Percentiles rank a stretch among this genome's conserved stretches.
These are phyloP conservation scores for Apophysomyces elegans DNA, from an alignment of 371 early-diverging fungal genomes.

Conservation along the genomic window DNA sequence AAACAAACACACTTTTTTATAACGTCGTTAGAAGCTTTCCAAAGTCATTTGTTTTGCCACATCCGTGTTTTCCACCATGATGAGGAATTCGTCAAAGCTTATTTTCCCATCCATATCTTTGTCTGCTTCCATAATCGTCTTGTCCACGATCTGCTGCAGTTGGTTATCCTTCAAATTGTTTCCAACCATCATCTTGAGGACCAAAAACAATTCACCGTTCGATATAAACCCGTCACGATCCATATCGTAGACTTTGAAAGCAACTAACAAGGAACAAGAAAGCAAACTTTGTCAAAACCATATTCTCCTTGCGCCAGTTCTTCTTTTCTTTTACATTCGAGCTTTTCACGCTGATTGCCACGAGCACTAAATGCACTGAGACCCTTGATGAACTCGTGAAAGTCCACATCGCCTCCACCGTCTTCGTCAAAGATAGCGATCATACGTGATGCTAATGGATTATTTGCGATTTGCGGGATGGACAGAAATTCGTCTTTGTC, in stretches of 20 bases:
- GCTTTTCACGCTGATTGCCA: slow-evolving; percentile 91
- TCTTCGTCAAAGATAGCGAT: slow-evolving; percentile 97
- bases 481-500: slow-evolving; percentile 95
- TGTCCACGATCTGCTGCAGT: slow-evolving; percentile 99
- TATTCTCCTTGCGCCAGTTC: slow-evolving; percentile 10
- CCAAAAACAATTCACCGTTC: slow-evolving; percentile 96
- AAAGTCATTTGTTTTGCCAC: slow-evolving; percentile 95
- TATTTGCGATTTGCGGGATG: slow-evolving; percentile 94
- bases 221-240: slow-evolving; percentile 98
- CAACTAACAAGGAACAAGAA: slow-evolving; percentile 59
- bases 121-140: slow-evolving; percentile 98
- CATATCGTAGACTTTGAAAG: slow-evolving; percentile 99
- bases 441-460: slow-evolving; percentile 94
- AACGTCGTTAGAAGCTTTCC: slow-evolving; percentile 59
- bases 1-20: too few species aligned
- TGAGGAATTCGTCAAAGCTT: slow-evolving; percentile 93
- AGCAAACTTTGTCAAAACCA: not conserved
- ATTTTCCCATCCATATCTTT: slow-evolving; percentile 93
- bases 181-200: slow-evolving; percentile 98
- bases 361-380: slow-evolving; percentile 92
- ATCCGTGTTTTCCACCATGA: slow-evolving; percentile 92
- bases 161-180: slow-evolving; percentile 93
- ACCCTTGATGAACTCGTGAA: slow-evolving; percentile 95
- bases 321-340: slow-evolving; percentile 68
- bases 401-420: slow-evolving; percentile 97